Evolutionary conservation across 1,284 basidiomycete genomes (phyloP).

Genomic region (Malassezia nana): DNA sequence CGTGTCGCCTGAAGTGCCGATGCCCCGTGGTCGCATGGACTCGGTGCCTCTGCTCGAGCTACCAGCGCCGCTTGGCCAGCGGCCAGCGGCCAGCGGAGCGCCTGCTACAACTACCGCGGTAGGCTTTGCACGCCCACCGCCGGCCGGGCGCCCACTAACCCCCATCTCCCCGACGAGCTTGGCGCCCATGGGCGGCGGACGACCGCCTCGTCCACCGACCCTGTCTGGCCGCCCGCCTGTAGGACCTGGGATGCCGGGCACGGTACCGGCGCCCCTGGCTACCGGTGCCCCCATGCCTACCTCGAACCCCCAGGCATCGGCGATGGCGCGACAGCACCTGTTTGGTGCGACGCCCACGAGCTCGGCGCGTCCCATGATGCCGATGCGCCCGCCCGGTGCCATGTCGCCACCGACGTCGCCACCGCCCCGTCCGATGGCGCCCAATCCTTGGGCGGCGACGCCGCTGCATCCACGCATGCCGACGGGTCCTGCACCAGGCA

Average conservation of each 20-base stretch:
- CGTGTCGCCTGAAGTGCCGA: not conserved
- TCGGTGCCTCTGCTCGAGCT: conserved; percentile 44
- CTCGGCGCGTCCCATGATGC: not conserved
- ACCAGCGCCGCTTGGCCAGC: conserved; percentile 40
- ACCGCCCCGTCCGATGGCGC: not conserved
- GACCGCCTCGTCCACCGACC: not conserved
- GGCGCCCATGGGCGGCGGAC: not conserved
- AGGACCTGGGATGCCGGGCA: not conserved
- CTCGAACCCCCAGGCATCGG: not conserved
- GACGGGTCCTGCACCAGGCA: not conserved
- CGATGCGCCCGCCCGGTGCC: not conserved
- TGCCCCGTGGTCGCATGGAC: conserved; percentile 33
- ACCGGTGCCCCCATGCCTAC: not conserved
- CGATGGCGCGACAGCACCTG: conserved; percentile 14
- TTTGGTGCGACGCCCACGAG: conserved; percentile 7
- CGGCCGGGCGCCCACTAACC: not conserved
- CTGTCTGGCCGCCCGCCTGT: not conserved
- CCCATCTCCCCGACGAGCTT: not conserved
- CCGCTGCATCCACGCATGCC: conserved; percentile 1
- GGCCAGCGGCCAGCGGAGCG: not conserved
- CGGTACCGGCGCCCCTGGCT: not conserved
- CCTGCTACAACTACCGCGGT: not conserved
- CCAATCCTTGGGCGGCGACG: conserved; percentile 18
- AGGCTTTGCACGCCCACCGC: not conserved
- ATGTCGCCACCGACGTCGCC: conserved; percentile 20